Evolutionary conservation across 2,329 filamentous ascomycete genomes (phyloP).

Genomic region (Thielaviopsis ethacetica): DNA sequence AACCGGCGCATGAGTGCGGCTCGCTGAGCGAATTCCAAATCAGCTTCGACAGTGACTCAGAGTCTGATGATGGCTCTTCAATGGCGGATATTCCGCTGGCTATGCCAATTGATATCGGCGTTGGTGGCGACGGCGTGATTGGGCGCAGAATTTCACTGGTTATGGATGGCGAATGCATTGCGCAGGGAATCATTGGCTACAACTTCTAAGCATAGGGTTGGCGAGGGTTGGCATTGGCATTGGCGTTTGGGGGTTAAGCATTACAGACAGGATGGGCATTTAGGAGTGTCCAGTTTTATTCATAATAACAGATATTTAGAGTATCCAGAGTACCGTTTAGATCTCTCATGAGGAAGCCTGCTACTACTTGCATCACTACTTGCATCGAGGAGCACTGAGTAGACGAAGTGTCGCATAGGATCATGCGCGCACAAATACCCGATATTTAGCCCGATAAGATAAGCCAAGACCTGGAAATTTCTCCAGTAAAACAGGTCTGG

Average conservation of each 20-base stretch:
- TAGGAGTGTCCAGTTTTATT: no score
- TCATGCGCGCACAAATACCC: not conserved
- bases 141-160: slow-evolving; percentile 30
- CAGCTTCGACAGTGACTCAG: not conserved
- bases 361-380: no score
- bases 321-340: no score
- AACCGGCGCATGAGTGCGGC: slow-evolving; percentile 29
- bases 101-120: slow-evolving; percentile 25
- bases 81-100: slow-evolving; percentile 16
- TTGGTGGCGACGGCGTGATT: slow-evolving; percentile 31
- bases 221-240: not conserved
- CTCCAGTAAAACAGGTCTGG: not conserved
- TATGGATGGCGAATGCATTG: slow-evolving; percentile 18
- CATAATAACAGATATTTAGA: no score
- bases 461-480: slow-evolving; percentile 1
- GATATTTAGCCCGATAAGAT: slow-evolving; percentile 1
- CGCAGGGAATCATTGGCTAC: slow-evolving; percentile 34
- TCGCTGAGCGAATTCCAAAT: slow-evolving; percentile 9
- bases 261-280: not conserved
- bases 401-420: not conserved
- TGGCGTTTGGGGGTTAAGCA: no score
- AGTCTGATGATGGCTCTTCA: not conserved
- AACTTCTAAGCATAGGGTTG: slow-evolving; percentile 17
- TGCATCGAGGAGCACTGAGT: no score
- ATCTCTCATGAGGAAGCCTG: no score